Evolutionary conservation across 2,329 filamentous ascomycete species (phyloP), one percentile per base, ranked within the genome.

Genomic region (Nigrograna mackinnonii): DNA sequence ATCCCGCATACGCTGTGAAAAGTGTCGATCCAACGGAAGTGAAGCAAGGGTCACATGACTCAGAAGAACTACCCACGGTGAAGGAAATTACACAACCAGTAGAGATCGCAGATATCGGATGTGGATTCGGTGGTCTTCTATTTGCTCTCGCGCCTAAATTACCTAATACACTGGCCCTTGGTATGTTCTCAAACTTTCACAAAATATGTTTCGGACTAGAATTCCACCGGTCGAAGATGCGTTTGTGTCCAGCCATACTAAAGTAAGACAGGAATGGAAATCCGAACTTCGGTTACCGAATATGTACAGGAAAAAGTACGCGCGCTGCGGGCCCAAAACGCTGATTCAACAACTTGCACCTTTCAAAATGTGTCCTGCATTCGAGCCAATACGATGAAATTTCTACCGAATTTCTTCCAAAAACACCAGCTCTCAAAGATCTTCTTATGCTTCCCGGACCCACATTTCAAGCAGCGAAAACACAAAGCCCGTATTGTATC

Each of bases 391-490:
- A 89, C 90, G 4, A 99, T 99, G 94, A 99, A 99, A 68, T 99
- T 97, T 70, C 77, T 99, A n/a, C 92, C 95, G 49, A 97, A 99
- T 66, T 96, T 96, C 77, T 97, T 99, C 77, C 75, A 72, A 41
- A 87, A 85, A 60, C 77, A 73, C 12, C 91, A 96, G 66, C 82
- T 99, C 12, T 82, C 79, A 50, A 95, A 95, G 65, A 89, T 97
- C 64, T 99, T 99, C 69, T 88, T 99, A 58, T 99, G 94, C 75
- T 99, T 99, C 66, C 94, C 94, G 0, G 94, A 99, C 62, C 94
- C 94, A 45, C 94, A 99, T 71, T 99, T 99, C 78, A 99, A 99
- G 72, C 84, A 89, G 11, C 82, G 92, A 50, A 99, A 99, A 71
- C 94, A 97, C 76, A 99, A 99, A 72, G 91, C 91, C 28, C 80